phyloP scores from a whole-genome alignment of 192 early-diverging fungal genomes.

The Chytriomyces sp. region DNA sequence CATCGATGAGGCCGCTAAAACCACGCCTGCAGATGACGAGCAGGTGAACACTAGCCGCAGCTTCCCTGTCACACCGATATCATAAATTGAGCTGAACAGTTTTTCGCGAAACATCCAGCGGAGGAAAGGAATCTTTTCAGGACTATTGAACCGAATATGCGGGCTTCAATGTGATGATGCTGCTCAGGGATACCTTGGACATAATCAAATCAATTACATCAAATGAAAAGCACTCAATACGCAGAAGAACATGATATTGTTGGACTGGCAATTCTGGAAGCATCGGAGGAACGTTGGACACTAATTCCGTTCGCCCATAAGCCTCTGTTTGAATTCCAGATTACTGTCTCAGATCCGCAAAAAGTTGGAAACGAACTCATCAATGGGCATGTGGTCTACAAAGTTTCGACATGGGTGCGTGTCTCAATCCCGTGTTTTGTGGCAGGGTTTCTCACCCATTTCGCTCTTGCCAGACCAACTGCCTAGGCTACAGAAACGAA shows the following conservation, averaged over 20 bases:
- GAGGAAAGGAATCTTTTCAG: background rate
- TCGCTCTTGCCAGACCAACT: constrained; percentile 60
- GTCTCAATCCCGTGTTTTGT: background rate
- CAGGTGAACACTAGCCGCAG: no score
- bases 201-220: no score
- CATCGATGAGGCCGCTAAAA: background rate
- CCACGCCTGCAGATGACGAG: background rate
- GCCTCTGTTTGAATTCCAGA: constrained; percentile 24
- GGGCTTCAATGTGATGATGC: background rate
- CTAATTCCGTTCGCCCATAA: background rate
- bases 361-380: constrained; percentile 85
- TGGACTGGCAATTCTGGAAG: no score
- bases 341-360: constrained; percentile 77
- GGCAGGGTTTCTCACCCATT: background rate
- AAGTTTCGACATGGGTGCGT: constrained; percentile 73
- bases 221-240: no score
- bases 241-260: no score
- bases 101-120: no score
- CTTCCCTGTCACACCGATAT: no score
- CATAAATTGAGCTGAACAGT: no score
- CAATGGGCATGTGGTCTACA: constrained; percentile 83
- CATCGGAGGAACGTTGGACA: no score
- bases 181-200: no score
- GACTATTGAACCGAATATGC: background rate
- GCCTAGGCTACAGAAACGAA: constrained; percentile 70